phyloP scores from a whole-genome alignment of 805 yeast genomes.

The Barnettozyma sp. region DNA sequence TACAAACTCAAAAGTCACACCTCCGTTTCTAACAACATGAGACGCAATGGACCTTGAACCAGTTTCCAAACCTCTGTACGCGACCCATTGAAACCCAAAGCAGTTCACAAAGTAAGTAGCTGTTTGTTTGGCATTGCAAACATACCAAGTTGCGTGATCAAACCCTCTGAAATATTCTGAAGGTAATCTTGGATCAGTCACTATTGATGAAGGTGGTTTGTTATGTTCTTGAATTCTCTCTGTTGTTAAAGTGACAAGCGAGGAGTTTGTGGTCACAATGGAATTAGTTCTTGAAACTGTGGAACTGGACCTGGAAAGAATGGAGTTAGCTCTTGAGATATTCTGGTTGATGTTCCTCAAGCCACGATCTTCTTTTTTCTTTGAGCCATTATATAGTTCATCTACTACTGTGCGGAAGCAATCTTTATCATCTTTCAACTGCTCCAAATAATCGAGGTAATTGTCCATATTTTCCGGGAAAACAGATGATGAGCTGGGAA shows the following conservation, averaged over 20 bases:
- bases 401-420: conserved; percentile 1
- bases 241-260: conserved; percentile 1
- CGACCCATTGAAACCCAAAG: conserved; percentile 60
- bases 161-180: conserved; percentile 34
- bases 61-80: conserved; percentile 62
- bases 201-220: background rate
- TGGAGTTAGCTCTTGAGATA: conserved; percentile 2
- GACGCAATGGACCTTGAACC: conserved; percentile 48
- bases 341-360: background rate
- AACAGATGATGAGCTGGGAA: background rate
- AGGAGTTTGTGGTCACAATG: conserved; percentile 1
- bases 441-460: conserved; percentile 5
- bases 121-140: conserved; percentile 62
- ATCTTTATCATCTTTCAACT: conserved; percentile 2
- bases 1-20: conserved; percentile 41
- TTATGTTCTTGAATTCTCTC: background rate
- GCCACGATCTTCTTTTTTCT: background rate
- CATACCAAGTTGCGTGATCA: conserved; percentile 63
- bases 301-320: background rate
- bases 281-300: background rate
- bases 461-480: background rate
- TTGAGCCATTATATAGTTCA: background rate
- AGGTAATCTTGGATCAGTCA: background rate
- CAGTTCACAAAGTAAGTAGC: conserved; percentile 47
- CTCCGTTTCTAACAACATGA: conserved; percentile 56